phyloP scores from a whole-genome alignment of 148 eudicot species.

The Amaranthus hypochondriacus region DNA sequence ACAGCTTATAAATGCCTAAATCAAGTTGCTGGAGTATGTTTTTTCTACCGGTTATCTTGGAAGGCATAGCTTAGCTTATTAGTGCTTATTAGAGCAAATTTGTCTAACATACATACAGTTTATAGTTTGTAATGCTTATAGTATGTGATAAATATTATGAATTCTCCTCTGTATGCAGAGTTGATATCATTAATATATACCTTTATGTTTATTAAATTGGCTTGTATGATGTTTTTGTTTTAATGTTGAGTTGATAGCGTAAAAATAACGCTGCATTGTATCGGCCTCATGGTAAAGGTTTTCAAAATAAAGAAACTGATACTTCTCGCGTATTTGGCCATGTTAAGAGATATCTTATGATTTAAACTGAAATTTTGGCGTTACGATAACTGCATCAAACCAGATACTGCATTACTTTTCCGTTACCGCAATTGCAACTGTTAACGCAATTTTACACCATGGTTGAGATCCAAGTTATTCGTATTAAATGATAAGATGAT shows the following conservation, averaged over 20 bases:
- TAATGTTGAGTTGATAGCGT: not conserved
- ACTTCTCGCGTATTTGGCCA: no score
- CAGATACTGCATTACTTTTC: no score
- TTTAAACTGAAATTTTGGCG: no score
- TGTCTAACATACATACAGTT: conserved; percentile 13
- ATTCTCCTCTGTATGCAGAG: conserved; percentile 8
- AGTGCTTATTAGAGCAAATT: conserved; percentile 6
- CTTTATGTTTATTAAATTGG: not conserved
- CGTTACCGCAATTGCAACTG: no score
- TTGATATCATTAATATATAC: conserved; percentile 8
- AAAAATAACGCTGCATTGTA: not conserved
- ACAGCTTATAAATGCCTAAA: conserved; percentile 16
- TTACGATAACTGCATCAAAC: no score
- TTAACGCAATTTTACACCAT: no score
- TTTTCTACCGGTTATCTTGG: conserved; percentile 21
- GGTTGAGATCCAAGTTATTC: no score
- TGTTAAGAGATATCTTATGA: no score
- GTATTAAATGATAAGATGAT: no score
- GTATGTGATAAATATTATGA: not conserved
- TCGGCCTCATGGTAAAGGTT: no score
- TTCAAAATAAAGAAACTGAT: no score
- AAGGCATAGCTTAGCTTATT: conserved; percentile 18
- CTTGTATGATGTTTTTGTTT: not conserved
- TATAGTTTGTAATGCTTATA: conserved; percentile 6
- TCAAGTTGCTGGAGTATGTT: conserved; percentile 22